Conservation (phyloP, 1,139 yeast genomes). For the Geotrichum aggregatum region DNA sequence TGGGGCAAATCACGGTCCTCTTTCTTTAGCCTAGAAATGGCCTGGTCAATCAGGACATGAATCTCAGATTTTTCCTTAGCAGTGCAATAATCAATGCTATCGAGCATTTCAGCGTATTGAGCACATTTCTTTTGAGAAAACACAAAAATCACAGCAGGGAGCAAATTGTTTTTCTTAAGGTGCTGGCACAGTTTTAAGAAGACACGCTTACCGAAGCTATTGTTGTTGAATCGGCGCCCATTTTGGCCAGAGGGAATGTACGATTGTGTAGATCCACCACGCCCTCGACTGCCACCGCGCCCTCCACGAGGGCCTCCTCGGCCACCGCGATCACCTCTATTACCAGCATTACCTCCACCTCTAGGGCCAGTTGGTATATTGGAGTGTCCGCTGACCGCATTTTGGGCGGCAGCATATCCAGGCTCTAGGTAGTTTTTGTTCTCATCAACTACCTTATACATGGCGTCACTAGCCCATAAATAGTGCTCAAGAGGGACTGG, state of each 20-base stretch:
- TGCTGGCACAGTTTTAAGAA: slow-evolving; percentile 59
- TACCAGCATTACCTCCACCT: slow-evolving; percentile 33
- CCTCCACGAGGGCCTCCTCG: slow-evolving; percentile 38
- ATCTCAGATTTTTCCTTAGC: slow-evolving; percentile 84
- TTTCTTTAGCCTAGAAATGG: slow-evolving; percentile 77
- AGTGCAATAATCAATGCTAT: slow-evolving; percentile 72
- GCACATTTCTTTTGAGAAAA: slow-evolving; percentile 92
- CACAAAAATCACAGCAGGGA: slow-evolving; percentile 91
- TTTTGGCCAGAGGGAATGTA: slow-evolving; percentile 26
- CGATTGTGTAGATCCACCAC: slow-evolving; percentile 31
- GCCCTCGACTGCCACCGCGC: slow-evolving; percentile 30
- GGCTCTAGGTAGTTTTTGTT: slow-evolving; percentile 61
- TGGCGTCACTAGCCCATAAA: slow-evolving; percentile 67
- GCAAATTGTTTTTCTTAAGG: slow-evolving; percentile 57
- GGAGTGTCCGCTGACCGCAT: slow-evolving; percentile 44
- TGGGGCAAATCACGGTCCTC: slow-evolving; percentile 95
- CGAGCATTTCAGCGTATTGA: slow-evolving; percentile 77
- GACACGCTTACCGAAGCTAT: slow-evolving; percentile 61
- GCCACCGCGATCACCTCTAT: slow-evolving; percentile 31
- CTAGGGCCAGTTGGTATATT: slow-evolving; percentile 39
- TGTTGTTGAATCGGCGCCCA: slow-evolving; percentile 45
- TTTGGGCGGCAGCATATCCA: slow-evolving; percentile 62
- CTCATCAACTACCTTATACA: slow-evolving; percentile 71
- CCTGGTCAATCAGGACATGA: slow-evolving; percentile 86
- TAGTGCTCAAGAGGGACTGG: slow-evolving; percentile 91